Evolutionary conservation across 202 grass and related monocot species (phyloP), one percentile per base, ranked within the genome.

Genomic region (Elaeis oleifera): DNA sequence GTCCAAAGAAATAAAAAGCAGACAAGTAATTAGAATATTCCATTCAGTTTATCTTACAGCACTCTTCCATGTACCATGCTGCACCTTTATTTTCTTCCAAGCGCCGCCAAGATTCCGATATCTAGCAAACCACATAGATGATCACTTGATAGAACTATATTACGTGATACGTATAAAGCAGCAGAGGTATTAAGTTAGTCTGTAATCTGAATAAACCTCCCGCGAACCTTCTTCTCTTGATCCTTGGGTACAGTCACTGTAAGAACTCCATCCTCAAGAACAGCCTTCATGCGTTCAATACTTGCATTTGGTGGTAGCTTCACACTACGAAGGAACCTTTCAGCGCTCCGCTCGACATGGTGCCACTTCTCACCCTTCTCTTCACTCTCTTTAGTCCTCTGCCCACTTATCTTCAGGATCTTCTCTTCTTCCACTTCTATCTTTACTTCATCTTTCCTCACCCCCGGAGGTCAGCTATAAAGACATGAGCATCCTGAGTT

Each of bases 401-500:
- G 57, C 57, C 16, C 57, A 3, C 57, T 59, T 59, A 59, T n/a
- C 57, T 59, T 59, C 23, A 59, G 57, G 3, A 59, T 6, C 25
- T 18, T 59, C 57, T 59, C 57, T 16, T 59, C 25, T 26, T 59
- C 57, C 25, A 59, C 57, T 16, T 59, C 57, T 16, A 59, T 16
- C 23, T 28, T 59, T 26, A 59, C 25, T 21, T 59, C 57, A 23
- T 59, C 57, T 23, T 29, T 59, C 57, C 16, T 59, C 24, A 18
- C 57, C 6, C 57, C 57, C 4, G 25, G 57, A 59, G 13, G 16
- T 59, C 57, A 5, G 57, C 1, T 7, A 59, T 31, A 13, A 59
- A 59, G 23, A 59, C 57, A 28, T 59, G 57, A 8, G 22, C 11
- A 6, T 31, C 57, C 11, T 14, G 23, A 29, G 57, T 59, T 21